Conservation (phyloP, 805 yeast genomes). For the Jamesozyma spencerorum region DNA sequence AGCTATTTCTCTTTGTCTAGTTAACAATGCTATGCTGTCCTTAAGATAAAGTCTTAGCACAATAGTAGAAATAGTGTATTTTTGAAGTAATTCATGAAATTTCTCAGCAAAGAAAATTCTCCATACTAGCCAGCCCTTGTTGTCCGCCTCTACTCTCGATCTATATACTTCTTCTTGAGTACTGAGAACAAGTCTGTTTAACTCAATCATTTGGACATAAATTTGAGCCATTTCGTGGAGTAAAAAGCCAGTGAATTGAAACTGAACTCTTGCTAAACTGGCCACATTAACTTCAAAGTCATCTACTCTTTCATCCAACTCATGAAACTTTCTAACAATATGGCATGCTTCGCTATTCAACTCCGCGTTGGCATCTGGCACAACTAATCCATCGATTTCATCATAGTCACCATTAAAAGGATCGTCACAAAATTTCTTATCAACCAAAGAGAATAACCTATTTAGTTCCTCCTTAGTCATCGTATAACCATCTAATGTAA, state of each 20-base stretch:
- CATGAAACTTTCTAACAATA: conserved; percentile 25
- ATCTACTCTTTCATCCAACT: conserved; percentile 25
- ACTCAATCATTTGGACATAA: conserved; percentile 25
- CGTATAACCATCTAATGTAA: conserved; percentile 5
- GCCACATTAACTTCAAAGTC: conserved; percentile 32
- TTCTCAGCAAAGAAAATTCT: conserved; percentile 21
- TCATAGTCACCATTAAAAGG: conserved; percentile 26
- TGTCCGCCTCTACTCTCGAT: conserved; percentile 13
- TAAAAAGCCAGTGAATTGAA: conserved; percentile 29
- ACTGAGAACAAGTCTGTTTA: conserved; percentile 23
- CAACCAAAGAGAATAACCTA: conserved; percentile 16
- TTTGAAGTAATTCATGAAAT: conserved; percentile 21
- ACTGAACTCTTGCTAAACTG: conserved; percentile 30
- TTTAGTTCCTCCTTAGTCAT: conserved; percentile 15
- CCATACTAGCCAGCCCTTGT: conserved; percentile 26
- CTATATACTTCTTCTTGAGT: conserved; percentile 21
- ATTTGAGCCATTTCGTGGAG: conserved; percentile 29
- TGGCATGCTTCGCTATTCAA: conserved; percentile 27
- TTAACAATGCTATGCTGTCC: conserved; percentile 26
- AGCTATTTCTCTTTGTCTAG: conserved; percentile 28
- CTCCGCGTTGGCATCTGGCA: conserved; percentile 24
- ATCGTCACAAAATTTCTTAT: conserved; percentile 26
- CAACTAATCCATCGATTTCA: conserved; percentile 22
- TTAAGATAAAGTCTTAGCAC: conserved; percentile 27
- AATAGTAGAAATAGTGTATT: conserved; percentile 26